A percentile compares a stretch with the other conserved stretches of the same genome.
phyloP scores from a whole-genome alignment of 306 rosid species.

The Benincasa hispida region DNA sequence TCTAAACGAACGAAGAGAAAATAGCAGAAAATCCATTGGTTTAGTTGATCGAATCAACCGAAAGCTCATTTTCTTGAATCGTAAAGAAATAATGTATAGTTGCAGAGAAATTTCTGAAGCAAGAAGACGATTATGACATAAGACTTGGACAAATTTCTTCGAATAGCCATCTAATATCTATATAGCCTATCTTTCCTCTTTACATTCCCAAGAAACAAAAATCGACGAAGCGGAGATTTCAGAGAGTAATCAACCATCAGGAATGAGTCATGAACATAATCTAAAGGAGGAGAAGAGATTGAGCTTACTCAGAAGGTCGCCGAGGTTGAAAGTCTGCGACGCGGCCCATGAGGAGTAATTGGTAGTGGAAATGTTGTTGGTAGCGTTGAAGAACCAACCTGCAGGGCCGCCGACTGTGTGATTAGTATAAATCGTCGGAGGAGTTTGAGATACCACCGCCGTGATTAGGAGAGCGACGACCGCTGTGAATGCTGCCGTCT shows the following conservation, averaged over 20 bases:
- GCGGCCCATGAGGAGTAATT: conserved; percentile 78
- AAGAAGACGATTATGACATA: background rate
- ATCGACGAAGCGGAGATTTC: background rate
- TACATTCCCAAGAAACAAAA: background rate
- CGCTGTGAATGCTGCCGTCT: conserved; percentile 6
- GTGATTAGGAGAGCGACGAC: conserved; percentile 12
- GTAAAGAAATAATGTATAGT: background rate
- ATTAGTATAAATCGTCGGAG: conserved; percentile 38
- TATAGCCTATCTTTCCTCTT: background rate
- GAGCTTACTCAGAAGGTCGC: conserved; percentile 68
- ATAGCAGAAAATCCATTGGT: background rate
- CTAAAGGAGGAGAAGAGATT: background rate
- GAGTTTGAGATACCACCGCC: background rate
- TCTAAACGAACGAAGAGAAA: background rate
- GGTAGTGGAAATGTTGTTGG: conserved; percentile 46
- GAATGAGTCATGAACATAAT: background rate
- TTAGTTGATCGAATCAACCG: background rate
- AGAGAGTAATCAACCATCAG: background rate
- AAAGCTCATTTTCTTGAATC: background rate
- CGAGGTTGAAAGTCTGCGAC: conserved; percentile 56
- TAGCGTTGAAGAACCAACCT: conserved; percentile 75
- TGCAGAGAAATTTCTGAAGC: background rate
- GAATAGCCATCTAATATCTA: background rate
- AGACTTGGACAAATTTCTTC: background rate
- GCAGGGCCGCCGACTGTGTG: conserved; percentile 63